A percentile compares a stretch with the other conserved stretches of the same genome.
Evolutionary conservation across 495 filamentous ascomycete species (phyloP).

Genomic region (Lasiosphaeria hispida): DNA sequence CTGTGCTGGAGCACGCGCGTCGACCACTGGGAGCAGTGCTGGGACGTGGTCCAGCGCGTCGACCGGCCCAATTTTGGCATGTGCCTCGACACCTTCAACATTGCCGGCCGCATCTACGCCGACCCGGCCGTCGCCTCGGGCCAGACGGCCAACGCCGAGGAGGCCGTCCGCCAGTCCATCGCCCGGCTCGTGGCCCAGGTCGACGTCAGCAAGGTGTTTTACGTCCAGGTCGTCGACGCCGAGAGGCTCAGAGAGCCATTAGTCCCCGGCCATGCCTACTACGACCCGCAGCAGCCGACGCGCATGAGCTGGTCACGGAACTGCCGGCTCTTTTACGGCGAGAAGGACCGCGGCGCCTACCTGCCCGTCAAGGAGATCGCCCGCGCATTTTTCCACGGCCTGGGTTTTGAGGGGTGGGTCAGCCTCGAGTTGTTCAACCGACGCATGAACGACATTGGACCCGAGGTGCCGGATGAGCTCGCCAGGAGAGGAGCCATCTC

Average conservation of each 20-base stretch:
- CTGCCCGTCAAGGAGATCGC: slow-evolving; percentile 64
- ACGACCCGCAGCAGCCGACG: slow-evolving; percentile 57
- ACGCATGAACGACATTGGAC: slow-evolving; percentile 53
- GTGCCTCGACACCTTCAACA: slow-evolving; percentile 79
- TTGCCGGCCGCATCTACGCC: slow-evolving; percentile 69
- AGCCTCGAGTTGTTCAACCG: slow-evolving; percentile 75
- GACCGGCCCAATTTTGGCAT: slow-evolving; percentile 71
- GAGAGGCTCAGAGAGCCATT: slow-evolving; percentile 60
- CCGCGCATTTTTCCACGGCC: slow-evolving; percentile 56
- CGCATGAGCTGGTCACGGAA: slow-evolving; percentile 85
- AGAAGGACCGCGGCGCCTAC: slow-evolving; percentile 67
- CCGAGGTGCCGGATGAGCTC: slow-evolving; percentile 57
- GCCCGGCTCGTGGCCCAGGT: slow-evolving; percentile 53
- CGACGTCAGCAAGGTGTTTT: slow-evolving; percentile 69
- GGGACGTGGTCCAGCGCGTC: slow-evolving; percentile 62
- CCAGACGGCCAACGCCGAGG: slow-evolving; percentile 55
- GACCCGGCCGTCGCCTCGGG: slow-evolving; percentile 59
- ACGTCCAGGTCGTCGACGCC: slow-evolving; percentile 75
- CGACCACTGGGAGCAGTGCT: slow-evolving; percentile 69
- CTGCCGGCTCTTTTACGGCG: slow-evolving; percentile 70
- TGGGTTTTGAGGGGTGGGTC: slow-evolving; percentile 74
- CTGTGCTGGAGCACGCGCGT: slow-evolving; percentile 71
- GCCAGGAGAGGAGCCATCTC: slow-evolving; percentile 61
- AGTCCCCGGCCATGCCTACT: slow-evolving; percentile 59
- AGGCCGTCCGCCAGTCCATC: slow-evolving; percentile 56